Evolutionary conservation across 495 filamentous ascomycete genomes (phyloP), one percentile per base, ranked within the genome.

Genomic region (Hypoxylon cercidicola): DNA sequence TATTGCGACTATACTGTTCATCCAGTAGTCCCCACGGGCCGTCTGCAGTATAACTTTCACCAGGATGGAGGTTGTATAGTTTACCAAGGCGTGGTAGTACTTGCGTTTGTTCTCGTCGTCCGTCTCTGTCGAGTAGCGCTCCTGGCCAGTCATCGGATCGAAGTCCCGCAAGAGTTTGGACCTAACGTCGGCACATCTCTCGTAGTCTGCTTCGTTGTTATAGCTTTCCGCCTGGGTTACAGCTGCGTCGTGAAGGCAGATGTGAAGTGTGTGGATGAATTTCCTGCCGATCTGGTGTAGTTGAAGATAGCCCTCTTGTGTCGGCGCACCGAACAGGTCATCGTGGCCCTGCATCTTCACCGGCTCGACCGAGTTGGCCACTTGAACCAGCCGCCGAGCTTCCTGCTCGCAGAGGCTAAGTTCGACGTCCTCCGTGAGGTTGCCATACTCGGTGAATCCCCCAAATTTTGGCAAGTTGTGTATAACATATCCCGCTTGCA

Each of bases 261-360:
- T 30, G 21, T 21, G 11, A 32, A 49, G 46, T 4, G 46, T 13
- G 16, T 49, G 30, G 11, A 49, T 15, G 46, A 49, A 34, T 21
- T 49, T 49, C 23, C 16, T 30, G 12, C 46, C 46, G 23, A 49
- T 1, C 46, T 34, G 46, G 16, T 49, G 46, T 32, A 49, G 46
- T 15, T 30, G 21, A 34, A 49, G 46, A 49, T 49, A 49, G 12
- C 46, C 46, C 30, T 49, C 46, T 11, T 49, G 46, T 28, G 46
- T 49, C 15, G 46, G 46, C 12, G 13, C 2, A 10, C 46, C 46
- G 46, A 49, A 49, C 11, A 49, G 10, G 16, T 49, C 46, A 4
- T 49, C 23, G 16, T 11, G 23, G 46, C 46, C 46, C 23, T 49
- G 46, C 46, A 49, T 49, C 46, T 49, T 34, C 46, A 49, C 46